Conservation (phyloP, 257 asterid species). For the Nicotiana tomentosiformis region DNA sequence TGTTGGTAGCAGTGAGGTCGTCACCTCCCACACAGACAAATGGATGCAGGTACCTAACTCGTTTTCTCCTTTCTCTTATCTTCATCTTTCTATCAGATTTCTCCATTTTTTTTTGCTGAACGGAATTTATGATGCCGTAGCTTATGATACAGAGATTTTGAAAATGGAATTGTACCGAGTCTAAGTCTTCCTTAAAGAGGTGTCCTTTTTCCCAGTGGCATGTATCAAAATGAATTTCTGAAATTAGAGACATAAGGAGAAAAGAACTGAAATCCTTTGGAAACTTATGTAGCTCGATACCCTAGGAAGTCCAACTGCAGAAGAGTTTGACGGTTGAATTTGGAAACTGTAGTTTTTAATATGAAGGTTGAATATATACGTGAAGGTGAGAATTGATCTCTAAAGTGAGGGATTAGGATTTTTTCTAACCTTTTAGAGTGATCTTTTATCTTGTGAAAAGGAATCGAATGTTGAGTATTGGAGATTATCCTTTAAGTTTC, state of each 20-base stretch:
- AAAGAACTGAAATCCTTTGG: not conserved
- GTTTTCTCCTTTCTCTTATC: not conserved
- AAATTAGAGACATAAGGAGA: not conserved
- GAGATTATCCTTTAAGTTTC: not conserved
- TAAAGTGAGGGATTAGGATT: not conserved
- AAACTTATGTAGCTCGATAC: not conserved
- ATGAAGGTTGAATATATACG: not conserved
- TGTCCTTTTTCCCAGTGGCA: not conserved
- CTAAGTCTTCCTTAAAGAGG: not conserved
- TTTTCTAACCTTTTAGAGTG: not conserved
- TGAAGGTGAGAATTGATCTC: not conserved
- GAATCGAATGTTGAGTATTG: not conserved
- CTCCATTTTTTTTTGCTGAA: not conserved
- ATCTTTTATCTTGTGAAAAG: not conserved
- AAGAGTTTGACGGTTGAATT: not conserved
- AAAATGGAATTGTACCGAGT: not conserved
- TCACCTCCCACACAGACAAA: slow-evolving; percentile 67
- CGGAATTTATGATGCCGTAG: not conserved
- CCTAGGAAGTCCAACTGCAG: not conserved
- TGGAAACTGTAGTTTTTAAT: too few relatives aligned
- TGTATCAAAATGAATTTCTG: not conserved
- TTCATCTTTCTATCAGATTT: not conserved
- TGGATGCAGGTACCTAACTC: slow-evolving; percentile 71
- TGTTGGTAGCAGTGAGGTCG: slow-evolving; percentile 29
- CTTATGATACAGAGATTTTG: not conserved